Conservation (phyloP, 495 filamentous ascomycete genomes). For the Lichenothelia convexa region DNA sequence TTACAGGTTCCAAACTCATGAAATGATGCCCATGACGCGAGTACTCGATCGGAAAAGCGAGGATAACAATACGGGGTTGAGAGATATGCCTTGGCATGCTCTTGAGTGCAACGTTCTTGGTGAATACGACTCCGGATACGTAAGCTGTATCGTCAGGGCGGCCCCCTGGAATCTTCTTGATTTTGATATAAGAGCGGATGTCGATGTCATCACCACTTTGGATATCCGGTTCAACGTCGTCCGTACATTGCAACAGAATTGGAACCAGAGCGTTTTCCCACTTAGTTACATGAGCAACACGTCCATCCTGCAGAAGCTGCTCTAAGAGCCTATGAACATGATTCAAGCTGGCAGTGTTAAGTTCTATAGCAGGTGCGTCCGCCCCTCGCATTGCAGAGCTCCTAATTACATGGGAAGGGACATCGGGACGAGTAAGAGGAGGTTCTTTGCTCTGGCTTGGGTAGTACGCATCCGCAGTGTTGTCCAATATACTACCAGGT, state of each 20-base stretch:
- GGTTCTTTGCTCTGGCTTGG: constrained; percentile 3
- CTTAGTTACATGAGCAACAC: constrained; percentile 47
- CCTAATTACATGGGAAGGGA: constrained; percentile 51
- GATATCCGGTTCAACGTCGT: constrained; percentile 87
- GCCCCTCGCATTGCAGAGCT: constrained; percentile 73
- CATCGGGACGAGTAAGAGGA: too few relatives aligned
- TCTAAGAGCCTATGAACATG: constrained; percentile 72
- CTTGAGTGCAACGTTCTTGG: constrained; percentile 89
- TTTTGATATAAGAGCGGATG: constrained; percentile 94
- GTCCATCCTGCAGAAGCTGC: constrained; percentile 61
- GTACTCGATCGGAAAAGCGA: constrained; percentile 93
- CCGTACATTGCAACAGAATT: constrained; percentile 76
- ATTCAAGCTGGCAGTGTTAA: constrained; percentile 71
- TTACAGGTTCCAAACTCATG: constrained; percentile 95
- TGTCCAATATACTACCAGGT: constrained; percentile 1
- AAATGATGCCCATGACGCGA: constrained; percentile 88
- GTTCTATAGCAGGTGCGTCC: constrained; percentile 52
- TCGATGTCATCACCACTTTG: constrained; percentile 85
- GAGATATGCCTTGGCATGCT: constrained; percentile 79
- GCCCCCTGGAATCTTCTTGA: constrained; percentile 89
- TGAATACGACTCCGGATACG: constrained; percentile 89
- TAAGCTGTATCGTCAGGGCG: constrained; percentile 81
- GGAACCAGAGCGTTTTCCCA: constrained; percentile 91
- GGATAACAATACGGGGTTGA: constrained; percentile 74
- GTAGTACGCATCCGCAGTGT: not conserved